Conservation (phyloP, 306 rosid species). For the Cicer chorassanicum region DNA sequence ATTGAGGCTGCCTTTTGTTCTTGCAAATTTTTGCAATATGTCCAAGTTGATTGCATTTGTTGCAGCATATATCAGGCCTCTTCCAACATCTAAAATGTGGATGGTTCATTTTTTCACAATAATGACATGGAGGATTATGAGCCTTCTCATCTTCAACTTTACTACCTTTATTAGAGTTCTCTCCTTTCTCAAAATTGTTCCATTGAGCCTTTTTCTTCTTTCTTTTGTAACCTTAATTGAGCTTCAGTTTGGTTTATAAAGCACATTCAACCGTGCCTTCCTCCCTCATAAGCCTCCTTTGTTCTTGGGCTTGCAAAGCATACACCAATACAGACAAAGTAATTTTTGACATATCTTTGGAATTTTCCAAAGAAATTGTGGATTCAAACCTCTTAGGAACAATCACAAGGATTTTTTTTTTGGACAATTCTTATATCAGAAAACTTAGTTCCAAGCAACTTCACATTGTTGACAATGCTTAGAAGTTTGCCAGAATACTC, state of each 20-base stretch:
- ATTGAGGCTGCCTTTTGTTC: neutral
- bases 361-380: too few relatives aligned
- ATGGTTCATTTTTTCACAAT: neutral
- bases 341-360: too few relatives aligned
- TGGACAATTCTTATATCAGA: neutral
- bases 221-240: neutral
- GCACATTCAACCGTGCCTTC: too few relatives aligned
- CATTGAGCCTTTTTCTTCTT: neutral
- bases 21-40: slow-evolving; percentile 19
- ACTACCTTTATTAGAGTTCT: neutral
- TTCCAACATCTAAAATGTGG: neutral
- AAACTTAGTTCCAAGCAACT: neutral
- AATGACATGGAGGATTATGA: neutral
- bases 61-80: neutral
- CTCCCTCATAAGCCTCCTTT: too few relatives aligned
- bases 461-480: too few relatives aligned
- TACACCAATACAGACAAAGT: neutral
- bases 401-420: neutral
- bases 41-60: neutral
- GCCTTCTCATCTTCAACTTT: neutral
- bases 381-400: neutral
- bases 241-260: neutral
- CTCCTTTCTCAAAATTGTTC: neutral
- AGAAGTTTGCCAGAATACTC: too few relatives aligned
- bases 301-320: neutral